These are phyloP conservation scores for Solanum hybrid DNA, from an alignment of 305 asterid genomes.

Conservation along the genomic window DNA sequence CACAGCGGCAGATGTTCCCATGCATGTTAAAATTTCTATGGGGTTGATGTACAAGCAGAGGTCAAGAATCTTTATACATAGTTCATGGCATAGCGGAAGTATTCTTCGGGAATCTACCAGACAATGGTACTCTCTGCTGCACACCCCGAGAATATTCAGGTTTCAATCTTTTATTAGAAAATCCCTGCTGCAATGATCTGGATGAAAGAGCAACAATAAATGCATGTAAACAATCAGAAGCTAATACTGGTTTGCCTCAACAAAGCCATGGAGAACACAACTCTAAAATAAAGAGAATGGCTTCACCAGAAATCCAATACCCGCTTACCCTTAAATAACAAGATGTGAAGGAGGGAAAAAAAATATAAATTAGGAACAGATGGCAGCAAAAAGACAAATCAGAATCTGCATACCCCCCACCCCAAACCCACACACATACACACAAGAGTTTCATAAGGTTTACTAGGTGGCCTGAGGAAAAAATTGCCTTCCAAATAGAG, in stretches of 20 bases:
- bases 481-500: background rate
- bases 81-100: constrained; percentile 51
- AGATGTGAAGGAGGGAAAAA: background rate
- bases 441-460: background rate
- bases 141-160: constrained; percentile 49
- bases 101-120: constrained; percentile 49
- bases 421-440: background rate
- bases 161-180: constrained; percentile 51
- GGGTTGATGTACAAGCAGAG: constrained; percentile 25
- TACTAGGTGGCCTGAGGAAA: background rate
- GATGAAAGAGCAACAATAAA: background rate
- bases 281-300: background rate
- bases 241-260: background rate
- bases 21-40: constrained; percentile 12
- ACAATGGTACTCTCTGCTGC: constrained; percentile 57
- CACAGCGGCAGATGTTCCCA: constrained; percentile 5
- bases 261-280: background rate
- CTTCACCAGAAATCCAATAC: background rate
- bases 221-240: constrained; percentile 4
- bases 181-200: constrained; percentile 67
- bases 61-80: constrained; percentile 3
- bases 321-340: background rate
- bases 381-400: background rate
- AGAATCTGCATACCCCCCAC: background rate
- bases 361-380: background rate